Conservation (phyloP, 208 protist genomes). For the Leishmania lainsoni region DNA sequence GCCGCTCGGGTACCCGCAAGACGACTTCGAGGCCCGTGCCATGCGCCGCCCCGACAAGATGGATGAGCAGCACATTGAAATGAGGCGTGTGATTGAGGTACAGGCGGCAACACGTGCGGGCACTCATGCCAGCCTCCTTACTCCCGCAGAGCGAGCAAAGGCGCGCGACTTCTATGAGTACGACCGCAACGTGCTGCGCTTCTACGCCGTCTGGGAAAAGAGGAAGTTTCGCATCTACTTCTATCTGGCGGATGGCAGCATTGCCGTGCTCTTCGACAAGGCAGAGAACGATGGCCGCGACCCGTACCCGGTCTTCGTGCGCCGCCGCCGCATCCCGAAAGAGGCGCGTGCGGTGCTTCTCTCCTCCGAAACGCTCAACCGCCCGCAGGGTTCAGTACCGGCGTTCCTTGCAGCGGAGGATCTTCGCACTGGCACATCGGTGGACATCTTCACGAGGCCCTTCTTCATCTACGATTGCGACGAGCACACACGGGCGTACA, state of each 20-base stretch:
- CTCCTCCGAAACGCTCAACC: constrained; percentile 74
- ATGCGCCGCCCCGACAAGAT: constrained; percentile 23
- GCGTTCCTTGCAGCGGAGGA: constrained; percentile 76
- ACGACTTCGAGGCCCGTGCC: constrained; percentile 73
- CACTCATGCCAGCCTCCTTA: constrained; percentile 78
- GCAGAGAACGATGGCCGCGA: constrained; percentile 94
- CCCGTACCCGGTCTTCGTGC: constrained; percentile 92
- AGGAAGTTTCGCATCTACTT: constrained; percentile 93
- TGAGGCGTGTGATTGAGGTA: constrained; percentile 87
- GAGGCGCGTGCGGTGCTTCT: constrained; percentile 32
- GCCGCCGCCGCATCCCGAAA: constrained; percentile 87
- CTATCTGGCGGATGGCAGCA: constrained; percentile 95
- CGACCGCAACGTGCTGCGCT: constrained; percentile 96
- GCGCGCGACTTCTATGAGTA: constrained; percentile 90
- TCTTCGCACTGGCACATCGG: constrained; percentile 76
- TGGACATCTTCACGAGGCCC: constrained; percentile 80
- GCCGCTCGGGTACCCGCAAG: constrained; percentile 72
- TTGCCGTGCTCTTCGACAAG: constrained; percentile 92
- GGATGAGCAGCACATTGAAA: constrained; percentile 73
- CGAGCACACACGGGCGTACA: constrained; percentile 89
- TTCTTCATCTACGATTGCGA: constrained; percentile 96
- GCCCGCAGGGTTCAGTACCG: constrained; percentile 35
- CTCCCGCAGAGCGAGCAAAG: constrained; percentile 75
- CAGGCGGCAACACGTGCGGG: constrained; percentile 61
- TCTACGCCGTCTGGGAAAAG: constrained; percentile 95